Percentiles rank a stretch among this genome's conserved stretches.
Conservation (phyloP, 352 stramenopile species). For the Globisporangium paddicum region DNA sequence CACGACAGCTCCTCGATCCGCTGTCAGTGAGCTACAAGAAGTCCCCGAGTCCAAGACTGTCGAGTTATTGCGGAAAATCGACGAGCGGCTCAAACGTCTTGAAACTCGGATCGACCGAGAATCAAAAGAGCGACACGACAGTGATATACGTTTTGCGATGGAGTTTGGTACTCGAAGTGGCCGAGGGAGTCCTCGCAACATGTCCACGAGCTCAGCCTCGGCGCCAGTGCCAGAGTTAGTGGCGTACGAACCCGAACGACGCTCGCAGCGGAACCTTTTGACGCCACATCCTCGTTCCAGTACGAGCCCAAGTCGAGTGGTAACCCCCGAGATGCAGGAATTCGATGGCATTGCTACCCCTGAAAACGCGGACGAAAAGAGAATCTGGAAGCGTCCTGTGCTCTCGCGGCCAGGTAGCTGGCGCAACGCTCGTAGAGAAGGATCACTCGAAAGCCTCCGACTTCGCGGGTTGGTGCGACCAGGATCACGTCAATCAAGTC, state of each 20-base stretch:
- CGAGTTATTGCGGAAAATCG: constrained; percentile 38
- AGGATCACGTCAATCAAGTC: constrained; percentile 22
- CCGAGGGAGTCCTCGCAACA: constrained; percentile 4
- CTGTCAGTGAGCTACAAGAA: constrained; percentile 6
- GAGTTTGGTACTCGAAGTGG: constrained; percentile 13
- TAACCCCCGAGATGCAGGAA: constrained; percentile 2
- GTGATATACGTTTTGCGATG: constrained; percentile 35
- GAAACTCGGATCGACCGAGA: constrained; percentile 47
- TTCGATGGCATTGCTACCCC: constrained; percentile 22
- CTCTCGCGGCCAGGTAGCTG: constrained; percentile 40
- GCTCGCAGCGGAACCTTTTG: constrained; percentile 57
- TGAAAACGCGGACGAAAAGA: constrained; percentile 25
- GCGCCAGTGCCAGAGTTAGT: constrained; percentile 18
- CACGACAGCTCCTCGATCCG: constrained; percentile 6
- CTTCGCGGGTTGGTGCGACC: constrained; percentile 29
- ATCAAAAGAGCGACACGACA: constrained; percentile 40
- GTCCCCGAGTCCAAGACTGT: constrained; percentile 19
- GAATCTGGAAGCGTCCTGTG: constrained; percentile 26
- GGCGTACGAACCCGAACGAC: constrained; percentile 52
- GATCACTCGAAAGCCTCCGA: constrained; percentile 28
- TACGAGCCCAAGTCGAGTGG: not conserved
- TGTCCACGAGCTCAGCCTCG: constrained; percentile 1
- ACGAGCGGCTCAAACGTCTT: constrained; percentile 43
- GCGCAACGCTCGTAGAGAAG: constrained; percentile 40
- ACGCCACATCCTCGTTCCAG: constrained; percentile 11